A percentile compares a stretch with the other conserved stretches of the same genome.
Conservation (phyloP, 1,139 yeast genomes). For the Taphrina sp. region DNA sequence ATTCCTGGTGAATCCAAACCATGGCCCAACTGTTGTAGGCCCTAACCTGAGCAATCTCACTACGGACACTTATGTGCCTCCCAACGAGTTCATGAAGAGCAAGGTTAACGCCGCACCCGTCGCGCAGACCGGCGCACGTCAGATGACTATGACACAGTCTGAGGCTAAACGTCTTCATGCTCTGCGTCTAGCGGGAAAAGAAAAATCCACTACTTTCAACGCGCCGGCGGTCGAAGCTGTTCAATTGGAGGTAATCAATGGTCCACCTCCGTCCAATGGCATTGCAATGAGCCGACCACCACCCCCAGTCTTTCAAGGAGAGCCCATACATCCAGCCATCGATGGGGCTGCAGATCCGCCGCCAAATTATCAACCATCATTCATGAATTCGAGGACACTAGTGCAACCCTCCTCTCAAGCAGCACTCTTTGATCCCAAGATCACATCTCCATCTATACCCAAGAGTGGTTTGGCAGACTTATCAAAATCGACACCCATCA, state of each 20-base stretch:
- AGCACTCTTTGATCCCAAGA: conserved; percentile 25
- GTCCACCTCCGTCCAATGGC: background rate
- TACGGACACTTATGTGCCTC: conserved; percentile 5
- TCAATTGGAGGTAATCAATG: background rate
- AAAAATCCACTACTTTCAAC: background rate
- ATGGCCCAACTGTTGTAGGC: background rate
- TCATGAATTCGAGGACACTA: conserved; percentile 23
- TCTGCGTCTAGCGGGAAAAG: conserved; percentile 15
- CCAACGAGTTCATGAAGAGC: conserved; percentile 15
- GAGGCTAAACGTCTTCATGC: conserved; percentile 28
- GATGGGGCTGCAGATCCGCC: conserved; percentile 21
- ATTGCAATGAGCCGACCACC: conserved; percentile 2
- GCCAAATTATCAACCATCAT: conserved; percentile 18
- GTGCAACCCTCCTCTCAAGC: conserved; percentile 16
- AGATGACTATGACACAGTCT: conserved; percentile 17
- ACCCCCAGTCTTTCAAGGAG: conserved; percentile 7
- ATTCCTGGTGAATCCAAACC: conserved; percentile 1
- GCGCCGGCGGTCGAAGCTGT: background rate
- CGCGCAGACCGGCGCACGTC: conserved; percentile 2
- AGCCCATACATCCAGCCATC: conserved; percentile 15
- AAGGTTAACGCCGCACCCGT: background rate
- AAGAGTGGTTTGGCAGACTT: conserved; percentile 13
- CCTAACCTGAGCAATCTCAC: background rate
- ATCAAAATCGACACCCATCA: conserved; percentile 32
- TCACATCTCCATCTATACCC: conserved; percentile 23